These are phyloP conservation scores for Fusarium anguioides DNA, from an alignment of 2,329 filamentous ascomycete genomes.

Conservation along the genomic window DNA sequence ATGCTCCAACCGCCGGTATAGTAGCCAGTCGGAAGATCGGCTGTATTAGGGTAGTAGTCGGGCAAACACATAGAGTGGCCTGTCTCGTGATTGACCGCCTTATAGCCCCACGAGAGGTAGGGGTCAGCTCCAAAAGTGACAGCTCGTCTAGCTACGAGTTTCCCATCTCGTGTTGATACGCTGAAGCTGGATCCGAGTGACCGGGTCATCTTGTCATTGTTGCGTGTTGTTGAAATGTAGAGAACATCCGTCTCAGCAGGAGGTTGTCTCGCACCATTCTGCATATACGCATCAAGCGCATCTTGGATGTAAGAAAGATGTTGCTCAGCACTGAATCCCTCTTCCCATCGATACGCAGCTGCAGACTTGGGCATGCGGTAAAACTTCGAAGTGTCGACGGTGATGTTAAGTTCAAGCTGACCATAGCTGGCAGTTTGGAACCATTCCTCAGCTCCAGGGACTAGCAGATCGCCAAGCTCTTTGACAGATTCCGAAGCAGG, in stretches of 20 bases:
- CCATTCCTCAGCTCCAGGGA: conserved; percentile 29
- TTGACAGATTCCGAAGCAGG: conserved; percentile 37
- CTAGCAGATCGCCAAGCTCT: conserved; percentile 29
- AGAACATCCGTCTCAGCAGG: conserved; percentile 23
- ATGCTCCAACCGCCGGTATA: conserved; percentile 53
- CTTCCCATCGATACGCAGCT: conserved; percentile 43
- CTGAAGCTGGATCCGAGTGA: conserved; percentile 16
- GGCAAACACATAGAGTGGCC: conserved; percentile 54
- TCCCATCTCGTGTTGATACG: background rate
- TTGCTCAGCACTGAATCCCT: background rate
- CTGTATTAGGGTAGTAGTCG: conserved; percentile 50
- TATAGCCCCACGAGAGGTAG: conserved; percentile 48
- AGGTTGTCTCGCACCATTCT: background rate
- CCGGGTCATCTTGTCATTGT: conserved; percentile 5
- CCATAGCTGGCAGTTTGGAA: conserved; percentile 44
- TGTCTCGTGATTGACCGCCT: conserved; percentile 53
- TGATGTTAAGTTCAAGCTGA: conserved; percentile 39
- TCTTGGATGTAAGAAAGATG: conserved; percentile 28
- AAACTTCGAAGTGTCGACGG: conserved; percentile 36
- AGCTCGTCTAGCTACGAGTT: conserved; percentile 38
- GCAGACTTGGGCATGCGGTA: conserved; percentile 43
- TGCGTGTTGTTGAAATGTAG: conserved; percentile 27
- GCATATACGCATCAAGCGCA: conserved; percentile 24
- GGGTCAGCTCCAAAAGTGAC: conserved; percentile 50
- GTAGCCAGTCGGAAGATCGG: conserved; percentile 36